These are phyloP conservation scores for Lactifluus subvellereus DNA, from an alignment of 768 basidiomycete species.

Conservation along the genomic window DNA sequence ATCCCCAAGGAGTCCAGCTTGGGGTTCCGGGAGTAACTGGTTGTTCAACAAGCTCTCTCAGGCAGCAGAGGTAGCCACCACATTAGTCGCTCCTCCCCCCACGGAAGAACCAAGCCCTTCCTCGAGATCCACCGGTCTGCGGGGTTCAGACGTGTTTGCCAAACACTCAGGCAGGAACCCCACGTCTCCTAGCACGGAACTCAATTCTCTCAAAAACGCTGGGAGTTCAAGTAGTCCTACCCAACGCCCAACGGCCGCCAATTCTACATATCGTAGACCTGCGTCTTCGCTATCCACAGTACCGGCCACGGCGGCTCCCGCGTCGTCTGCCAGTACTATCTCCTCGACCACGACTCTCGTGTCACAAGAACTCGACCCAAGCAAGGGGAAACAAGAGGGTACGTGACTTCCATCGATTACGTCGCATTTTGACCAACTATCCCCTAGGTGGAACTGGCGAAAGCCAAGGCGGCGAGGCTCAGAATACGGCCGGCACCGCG, in stretches of 20 bases:
- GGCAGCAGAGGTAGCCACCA: background rate
- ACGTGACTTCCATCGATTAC: background rate
- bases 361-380: background rate
- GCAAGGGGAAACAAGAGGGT: conserved; percentile 9
- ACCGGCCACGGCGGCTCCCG: background rate
- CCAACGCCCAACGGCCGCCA: background rate
- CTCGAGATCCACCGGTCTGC: background rate
- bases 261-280: background rate
- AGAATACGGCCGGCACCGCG: background rate
- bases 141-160: background rate
- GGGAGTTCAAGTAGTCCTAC: background rate
- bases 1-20: conserved; percentile 6
- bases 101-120: background rate
- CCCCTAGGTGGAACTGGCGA: background rate
- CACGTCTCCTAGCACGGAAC: background rate
- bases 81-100: background rate
- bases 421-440: background rate
- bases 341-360: conserved; percentile 12
- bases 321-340: background rate
- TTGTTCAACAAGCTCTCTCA: background rate
- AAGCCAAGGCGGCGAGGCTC: background rate
- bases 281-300: background rate
- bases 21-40: background rate
- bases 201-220: background rate
- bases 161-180: background rate